Conservation (phyloP, 176 grass and related monocot species). For the Avena eriantha region DNA sequence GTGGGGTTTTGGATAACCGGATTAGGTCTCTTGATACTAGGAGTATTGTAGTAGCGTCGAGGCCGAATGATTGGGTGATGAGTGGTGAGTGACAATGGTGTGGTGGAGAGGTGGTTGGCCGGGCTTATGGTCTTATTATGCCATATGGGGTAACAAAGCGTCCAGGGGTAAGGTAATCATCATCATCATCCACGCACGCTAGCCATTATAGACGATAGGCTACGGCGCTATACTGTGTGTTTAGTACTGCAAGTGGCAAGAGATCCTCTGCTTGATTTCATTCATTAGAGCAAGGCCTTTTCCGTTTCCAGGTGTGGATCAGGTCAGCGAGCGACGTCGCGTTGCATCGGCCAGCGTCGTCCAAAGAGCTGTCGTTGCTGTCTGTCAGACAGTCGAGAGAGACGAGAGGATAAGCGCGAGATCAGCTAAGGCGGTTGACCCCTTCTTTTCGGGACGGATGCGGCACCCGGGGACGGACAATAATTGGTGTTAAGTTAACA, state of each 20-base stretch:
- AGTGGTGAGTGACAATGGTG: constrained; percentile 9
- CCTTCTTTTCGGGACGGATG: constrained; percentile 27
- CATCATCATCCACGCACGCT: background rate
- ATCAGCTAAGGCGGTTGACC: constrained; percentile 32
- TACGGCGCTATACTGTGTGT: background rate
- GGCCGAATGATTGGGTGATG: constrained; percentile 24
- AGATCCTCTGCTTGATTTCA: background rate
- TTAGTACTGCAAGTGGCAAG: background rate
- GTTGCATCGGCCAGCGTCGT: background rate
- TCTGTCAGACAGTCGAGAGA: background rate
- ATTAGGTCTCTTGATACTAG: background rate
- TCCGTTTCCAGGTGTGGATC: background rate
- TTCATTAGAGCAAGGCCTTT: background rate
- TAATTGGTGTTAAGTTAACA: background rate
- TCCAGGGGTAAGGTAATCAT: too few relatives aligned
- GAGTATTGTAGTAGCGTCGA: background rate
- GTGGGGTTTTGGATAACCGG: constrained; percentile 7
- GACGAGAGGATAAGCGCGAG: background rate
- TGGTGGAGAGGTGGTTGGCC: constrained; percentile 4
- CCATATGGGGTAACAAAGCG: constrained; percentile 18
- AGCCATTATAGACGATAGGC: too few relatives aligned
- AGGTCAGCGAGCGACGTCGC: too few relatives aligned
- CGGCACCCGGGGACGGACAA: background rate
- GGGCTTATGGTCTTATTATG: constrained; percentile 1
- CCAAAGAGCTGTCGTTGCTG: constrained; percentile 18